A percentile compares a stretch with the other conserved stretches of the same genome.
phyloP scores from a whole-genome alignment of 371 early-diverging fungal genomes.

The Sporodiniella umbellata region DNA sequence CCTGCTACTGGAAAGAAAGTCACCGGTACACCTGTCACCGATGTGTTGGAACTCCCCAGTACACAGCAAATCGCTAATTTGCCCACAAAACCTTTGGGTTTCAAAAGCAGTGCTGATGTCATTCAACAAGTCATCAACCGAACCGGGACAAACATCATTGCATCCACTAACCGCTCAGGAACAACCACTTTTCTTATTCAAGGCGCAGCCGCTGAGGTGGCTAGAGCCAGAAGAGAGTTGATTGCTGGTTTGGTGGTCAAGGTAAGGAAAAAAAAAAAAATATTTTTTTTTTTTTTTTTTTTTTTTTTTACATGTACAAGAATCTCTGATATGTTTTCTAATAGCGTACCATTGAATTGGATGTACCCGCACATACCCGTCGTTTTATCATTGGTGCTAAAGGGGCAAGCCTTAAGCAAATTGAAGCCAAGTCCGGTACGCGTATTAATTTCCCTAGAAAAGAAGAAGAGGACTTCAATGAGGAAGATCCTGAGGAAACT shows the following conservation, averaged over 20 bases:
- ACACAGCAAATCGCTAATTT: constrained; percentile 50
- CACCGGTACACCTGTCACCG: constrained; percentile 41
- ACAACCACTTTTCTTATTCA: constrained; percentile 84
- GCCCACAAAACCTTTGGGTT: constrained; percentile 44
- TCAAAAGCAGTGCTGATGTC: constrained; percentile 65
- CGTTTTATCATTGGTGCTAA: constrained; percentile 84
- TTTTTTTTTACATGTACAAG: no score
- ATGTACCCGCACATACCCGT: constrained; percentile 80
- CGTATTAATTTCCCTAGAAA: constrained; percentile 69
- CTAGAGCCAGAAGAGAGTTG: constrained; percentile 79
- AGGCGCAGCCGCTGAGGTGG: constrained; percentile 76
- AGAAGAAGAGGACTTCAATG: constrained; percentile 39
- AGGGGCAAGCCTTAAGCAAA: constrained; percentile 73
- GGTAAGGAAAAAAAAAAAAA: constrained; percentile 38
- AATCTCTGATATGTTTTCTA: neutral
- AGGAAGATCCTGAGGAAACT: constrained; percentile 54
- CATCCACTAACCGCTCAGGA: constrained; percentile 74
- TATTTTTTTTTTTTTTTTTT: no score
- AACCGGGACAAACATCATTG: constrained; percentile 82
- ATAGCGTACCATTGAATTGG: constrained; percentile 51
- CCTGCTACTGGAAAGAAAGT: constrained; percentile 22
- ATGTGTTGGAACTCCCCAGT: constrained; percentile 62
- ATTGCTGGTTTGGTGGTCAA: constrained; percentile 70
- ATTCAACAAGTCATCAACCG: constrained; percentile 69
- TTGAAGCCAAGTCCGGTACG: constrained; percentile 78